Evolutionary conservation across 495 filamentous ascomycete species (phyloP).

Genomic region (Aspergillus bertholletiae): DNA sequence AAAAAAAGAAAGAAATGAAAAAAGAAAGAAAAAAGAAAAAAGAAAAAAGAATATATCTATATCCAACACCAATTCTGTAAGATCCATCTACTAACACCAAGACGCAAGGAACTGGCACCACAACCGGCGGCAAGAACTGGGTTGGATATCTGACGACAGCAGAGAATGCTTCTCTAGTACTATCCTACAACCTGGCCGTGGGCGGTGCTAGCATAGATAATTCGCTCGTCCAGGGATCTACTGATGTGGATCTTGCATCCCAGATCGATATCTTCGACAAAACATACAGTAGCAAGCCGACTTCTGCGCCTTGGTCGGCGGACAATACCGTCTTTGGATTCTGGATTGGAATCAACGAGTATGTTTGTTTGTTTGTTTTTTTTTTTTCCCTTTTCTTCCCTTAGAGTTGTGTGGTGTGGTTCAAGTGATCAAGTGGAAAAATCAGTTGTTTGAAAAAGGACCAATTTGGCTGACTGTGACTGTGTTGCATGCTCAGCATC

Average conservation of each 20-base stretch:
- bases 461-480: too few relatives aligned
- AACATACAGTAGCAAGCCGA: slow-evolving; percentile 26
- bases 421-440: too few relatives aligned
- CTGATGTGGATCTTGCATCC: slow-evolving; percentile 23
- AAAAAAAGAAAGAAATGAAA: too few relatives aligned
- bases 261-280: slow-evolving; percentile 30
- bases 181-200: slow-evolving; percentile 54
- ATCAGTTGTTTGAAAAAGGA: too few relatives aligned
- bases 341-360: slow-evolving; percentile 81
- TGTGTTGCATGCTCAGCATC: too few relatives aligned
- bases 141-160: slow-evolving; percentile 53
- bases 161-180: slow-evolving; percentile 49
- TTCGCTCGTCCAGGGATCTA: slow-evolving; percentile 32
- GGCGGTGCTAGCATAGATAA: slow-evolving; percentile 56
- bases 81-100: too few relatives aligned
- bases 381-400: too few relatives aligned
- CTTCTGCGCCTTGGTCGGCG: slow-evolving; percentile 55
- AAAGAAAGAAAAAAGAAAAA: too few relatives aligned
- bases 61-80: too few relatives aligned
- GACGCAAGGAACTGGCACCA: slow-evolving; percentile 50
- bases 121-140: slow-evolving; percentile 50
- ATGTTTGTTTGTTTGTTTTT: too few relatives aligned
- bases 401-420: too few relatives aligned
- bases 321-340: slow-evolving; percentile 61
- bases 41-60: too few relatives aligned